Base-by-base conservation (phyloP, 345 rosid genomes). In the Pugionium cornutum region DNA sequence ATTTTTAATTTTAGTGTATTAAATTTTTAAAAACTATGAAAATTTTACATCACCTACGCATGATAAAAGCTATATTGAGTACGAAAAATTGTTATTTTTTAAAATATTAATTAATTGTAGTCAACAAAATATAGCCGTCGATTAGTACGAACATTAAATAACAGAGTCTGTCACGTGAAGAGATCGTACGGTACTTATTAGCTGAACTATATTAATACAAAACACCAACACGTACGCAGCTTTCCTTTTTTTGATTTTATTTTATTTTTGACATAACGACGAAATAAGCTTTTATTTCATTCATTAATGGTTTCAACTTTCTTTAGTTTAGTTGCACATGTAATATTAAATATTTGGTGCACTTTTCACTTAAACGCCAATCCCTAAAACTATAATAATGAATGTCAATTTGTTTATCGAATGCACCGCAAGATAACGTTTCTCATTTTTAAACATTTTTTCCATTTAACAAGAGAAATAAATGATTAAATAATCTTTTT, bases 121-220 rank as follows among this genome's bases (percentile, higher is more conserved):
- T 62, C 76, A 66, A 73, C 68, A 39, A 67, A 73, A 54, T 41
- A 47, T 33, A 73, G 73, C 77, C 77, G 77, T 74, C 53, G 73
- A 74, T 67, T 66, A 32, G 58, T 33, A 59, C 4, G 46, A 73
- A 67, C 68, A 73, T 66, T 69, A 58, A 59, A 58, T 58, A 44
- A 57, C 39, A 43, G 36, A 58, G 1, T 8, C 76, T 64, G 70
- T 39, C 76, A 64, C 46, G 34, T 8, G 53, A 41, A 62, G 35
- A 39, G 67, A 75, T 69, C 67, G 72, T 69, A 69, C 79, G 69
- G 73, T 61, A 51, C 50, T 63, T 72, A 65, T 57, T 41, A 67
- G 49, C 60, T 67, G 50, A 53, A 49, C 58, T 62, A 39, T 53
- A 2, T 10, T 62, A 35, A 8, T 68, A 64, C 35, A 25, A 53